Conservation (phyloP, 192 early-diverging fungal genomes). For the Backusella parvicylindrica region DNA sequence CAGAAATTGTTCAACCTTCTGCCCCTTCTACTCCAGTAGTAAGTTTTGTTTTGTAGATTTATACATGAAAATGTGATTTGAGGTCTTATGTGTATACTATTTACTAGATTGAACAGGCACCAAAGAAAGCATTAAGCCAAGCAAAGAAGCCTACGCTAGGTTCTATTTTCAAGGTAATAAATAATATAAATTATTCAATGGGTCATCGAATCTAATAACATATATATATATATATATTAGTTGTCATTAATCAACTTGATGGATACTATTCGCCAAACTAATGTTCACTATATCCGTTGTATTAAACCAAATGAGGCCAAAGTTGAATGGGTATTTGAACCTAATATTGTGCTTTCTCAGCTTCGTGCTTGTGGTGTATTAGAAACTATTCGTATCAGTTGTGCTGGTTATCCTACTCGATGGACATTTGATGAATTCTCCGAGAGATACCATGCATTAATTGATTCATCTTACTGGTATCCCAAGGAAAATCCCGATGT, state of each 20-base stretch:
- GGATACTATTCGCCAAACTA: slow-evolving; percentile 91
- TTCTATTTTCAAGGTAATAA: slow-evolving; percentile 78
- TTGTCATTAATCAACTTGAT: slow-evolving; percentile 87
- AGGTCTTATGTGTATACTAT: background rate
- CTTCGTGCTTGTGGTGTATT: slow-evolving; percentile 98
- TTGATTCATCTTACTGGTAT: slow-evolving; percentile 46
- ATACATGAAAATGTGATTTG: background rate
- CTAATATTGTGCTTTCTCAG: slow-evolving; percentile 91
- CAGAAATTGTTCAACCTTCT: slow-evolving; percentile 65
- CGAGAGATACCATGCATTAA: slow-evolving; percentile 66
- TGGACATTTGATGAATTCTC: slow-evolving; percentile 91
- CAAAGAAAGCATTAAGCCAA: slow-evolving; percentile 47
- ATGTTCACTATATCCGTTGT: slow-evolving; percentile 97
- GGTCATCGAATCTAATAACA: background rate
- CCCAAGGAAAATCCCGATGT: slow-evolving; percentile 41
- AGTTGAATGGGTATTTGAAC: slow-evolving; percentile 86
- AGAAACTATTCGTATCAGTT: slow-evolving; percentile 98
- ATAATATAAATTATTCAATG: background rate
- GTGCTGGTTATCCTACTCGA: slow-evolving; percentile 97
- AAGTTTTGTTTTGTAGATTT: background rate
- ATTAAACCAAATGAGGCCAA: slow-evolving; percentile 98
- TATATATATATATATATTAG: slow-evolving; percentile 1
- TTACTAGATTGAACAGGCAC: slow-evolving; percentile 10
- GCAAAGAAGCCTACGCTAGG: slow-evolving; percentile 88
- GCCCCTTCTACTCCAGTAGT: slow-evolving; percentile 41